Conservation (phyloP, 371 early-diverging fungal genomes). For the Apophysomyces sp. region DNA sequence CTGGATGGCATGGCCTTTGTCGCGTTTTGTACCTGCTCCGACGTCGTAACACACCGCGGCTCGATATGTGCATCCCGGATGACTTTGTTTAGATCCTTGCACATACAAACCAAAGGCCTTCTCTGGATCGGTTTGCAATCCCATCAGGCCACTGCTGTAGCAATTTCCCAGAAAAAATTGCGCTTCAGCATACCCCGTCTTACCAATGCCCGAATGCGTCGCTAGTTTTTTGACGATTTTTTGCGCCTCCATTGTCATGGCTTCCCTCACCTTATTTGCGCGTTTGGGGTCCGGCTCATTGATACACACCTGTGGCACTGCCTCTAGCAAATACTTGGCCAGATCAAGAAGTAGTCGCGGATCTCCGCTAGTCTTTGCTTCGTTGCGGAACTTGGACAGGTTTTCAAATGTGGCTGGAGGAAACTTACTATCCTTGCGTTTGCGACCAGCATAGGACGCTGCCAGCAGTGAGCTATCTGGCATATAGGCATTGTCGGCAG, state of each 20-base stretch:
- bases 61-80: constrained; percentile 91
- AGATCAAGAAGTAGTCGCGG: constrained; percentile 78
- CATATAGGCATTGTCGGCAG: constrained; percentile 22
- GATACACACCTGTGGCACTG: constrained; percentile 41
- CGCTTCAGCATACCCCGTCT: constrained; percentile 79
- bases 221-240: constrained; percentile 79
- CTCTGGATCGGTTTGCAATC: constrained; percentile 79
- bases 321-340: constrained; percentile 74
- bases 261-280: constrained; percentile 69
- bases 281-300: constrained; percentile 70
- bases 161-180: constrained; percentile 90
- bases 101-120: constrained; percentile 90
- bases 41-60: constrained; percentile 95
- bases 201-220: constrained; percentile 65
- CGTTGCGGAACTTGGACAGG: constrained; percentile 74
- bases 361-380: constrained; percentile 75
- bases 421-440: constrained; percentile 19
- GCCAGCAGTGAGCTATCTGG: constrained; percentile 40
- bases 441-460: constrained; percentile 29
- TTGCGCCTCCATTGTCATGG: constrained; percentile 69
- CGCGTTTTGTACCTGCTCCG: constrained; percentile 91
- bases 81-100: constrained; percentile 91
- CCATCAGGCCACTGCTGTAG: constrained; percentile 75
- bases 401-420: constrained; percentile 61
- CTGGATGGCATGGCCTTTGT: constrained; percentile 81